A percentile compares a stretch with the other conserved stretches of the same genome.
phyloP scores from a whole-genome alignment of 2,329 filamentous ascomycete genomes.

The Cytospora schulzeri region DNA sequence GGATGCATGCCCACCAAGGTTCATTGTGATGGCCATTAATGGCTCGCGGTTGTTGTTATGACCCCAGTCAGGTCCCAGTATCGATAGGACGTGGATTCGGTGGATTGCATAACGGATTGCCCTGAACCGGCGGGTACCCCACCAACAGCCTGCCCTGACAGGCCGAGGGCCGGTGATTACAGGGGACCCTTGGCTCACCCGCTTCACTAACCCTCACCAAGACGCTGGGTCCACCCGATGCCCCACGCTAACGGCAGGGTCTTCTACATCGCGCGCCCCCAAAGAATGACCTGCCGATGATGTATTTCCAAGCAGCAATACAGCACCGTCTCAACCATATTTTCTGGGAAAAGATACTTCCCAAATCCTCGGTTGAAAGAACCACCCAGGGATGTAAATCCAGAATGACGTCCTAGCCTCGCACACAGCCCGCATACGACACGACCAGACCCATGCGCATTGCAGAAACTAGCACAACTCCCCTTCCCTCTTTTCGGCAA shows the following conservation, averaged over 20 bases:
- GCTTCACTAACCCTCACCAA: neutral
- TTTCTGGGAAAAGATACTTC: conserved; percentile 5
- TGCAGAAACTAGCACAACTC: conserved; percentile 26
- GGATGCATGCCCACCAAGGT: neutral
- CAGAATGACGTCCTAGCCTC: conserved; percentile 24
- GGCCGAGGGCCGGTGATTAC: neutral
- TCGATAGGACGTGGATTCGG: neutral
- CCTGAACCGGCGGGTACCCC: neutral
- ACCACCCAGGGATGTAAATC: neutral
- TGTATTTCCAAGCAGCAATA: conserved; percentile 9
- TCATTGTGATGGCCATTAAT: conserved; percentile 6
- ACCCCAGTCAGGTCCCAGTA: neutral
- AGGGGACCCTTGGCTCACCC: neutral
- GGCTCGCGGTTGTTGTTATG: neutral
- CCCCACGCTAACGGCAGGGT: conserved; percentile 15
- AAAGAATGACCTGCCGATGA: conserved; percentile 8
- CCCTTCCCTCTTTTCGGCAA: conserved; percentile 7
- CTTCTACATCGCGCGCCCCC: neutral
- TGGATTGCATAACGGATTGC: neutral
- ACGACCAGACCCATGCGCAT: conserved; percentile 18
- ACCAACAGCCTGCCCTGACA: neutral
- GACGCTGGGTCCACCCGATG: neutral
- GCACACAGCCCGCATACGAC: conserved; percentile 14
- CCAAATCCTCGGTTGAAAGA: neutral
- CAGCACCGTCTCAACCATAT: neutral